A percentile compares a stretch with the other conserved stretches of the same genome.
phyloP scores from a whole-genome alignment of 306 rosid genomes.

The Glycine soja region DNA sequence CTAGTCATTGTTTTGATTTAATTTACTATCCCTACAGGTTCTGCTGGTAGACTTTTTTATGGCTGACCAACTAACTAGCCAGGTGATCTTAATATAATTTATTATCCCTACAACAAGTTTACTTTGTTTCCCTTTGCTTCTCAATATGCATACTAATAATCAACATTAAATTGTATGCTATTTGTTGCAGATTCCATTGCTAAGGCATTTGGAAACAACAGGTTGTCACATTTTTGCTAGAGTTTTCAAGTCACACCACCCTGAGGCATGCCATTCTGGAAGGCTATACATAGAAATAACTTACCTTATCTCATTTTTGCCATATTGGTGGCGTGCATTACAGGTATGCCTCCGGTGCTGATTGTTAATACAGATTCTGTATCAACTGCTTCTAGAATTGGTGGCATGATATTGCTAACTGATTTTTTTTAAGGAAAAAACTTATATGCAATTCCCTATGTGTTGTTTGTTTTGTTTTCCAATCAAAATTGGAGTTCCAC shows the following conservation, averaged over 20 bases:
- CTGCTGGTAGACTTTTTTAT: conserved; percentile 77
- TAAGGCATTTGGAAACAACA: conserved; percentile 79
- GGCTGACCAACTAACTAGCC: conserved; percentile 99
- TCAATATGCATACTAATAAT: background rate
- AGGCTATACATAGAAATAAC: conserved; percentile 61
- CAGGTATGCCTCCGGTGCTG: conserved; percentile 57
- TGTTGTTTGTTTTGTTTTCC: too few species aligned
- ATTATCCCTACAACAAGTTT: background rate
- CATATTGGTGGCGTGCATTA: conserved; percentile 90
- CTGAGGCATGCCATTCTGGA: conserved; percentile 65
- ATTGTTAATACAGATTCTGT: too few species aligned
- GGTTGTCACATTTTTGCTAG: conserved; percentile 72
- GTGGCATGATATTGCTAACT: too few species aligned
- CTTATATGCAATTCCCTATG: too few species aligned
- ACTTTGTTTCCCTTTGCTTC: conserved; percentile 1
- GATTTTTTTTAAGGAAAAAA: too few species aligned
- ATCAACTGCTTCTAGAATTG: too few species aligned
- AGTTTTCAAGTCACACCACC: conserved; percentile 56
- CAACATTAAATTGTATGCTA: conserved; percentile 11
- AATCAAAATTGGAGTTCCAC: too few species aligned
- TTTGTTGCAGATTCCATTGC: conserved; percentile 66
- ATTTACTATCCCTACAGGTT: conserved; percentile 43
- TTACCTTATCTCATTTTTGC: conserved; percentile 80
- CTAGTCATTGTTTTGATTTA: background rate
- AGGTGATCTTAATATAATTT: conserved; percentile 58